Evolutionary conservation across 2,329 filamentous ascomycete species (phyloP), one percentile per base, ranked within the genome.

Genomic region (Neocatenulostroma microsporum): DNA sequence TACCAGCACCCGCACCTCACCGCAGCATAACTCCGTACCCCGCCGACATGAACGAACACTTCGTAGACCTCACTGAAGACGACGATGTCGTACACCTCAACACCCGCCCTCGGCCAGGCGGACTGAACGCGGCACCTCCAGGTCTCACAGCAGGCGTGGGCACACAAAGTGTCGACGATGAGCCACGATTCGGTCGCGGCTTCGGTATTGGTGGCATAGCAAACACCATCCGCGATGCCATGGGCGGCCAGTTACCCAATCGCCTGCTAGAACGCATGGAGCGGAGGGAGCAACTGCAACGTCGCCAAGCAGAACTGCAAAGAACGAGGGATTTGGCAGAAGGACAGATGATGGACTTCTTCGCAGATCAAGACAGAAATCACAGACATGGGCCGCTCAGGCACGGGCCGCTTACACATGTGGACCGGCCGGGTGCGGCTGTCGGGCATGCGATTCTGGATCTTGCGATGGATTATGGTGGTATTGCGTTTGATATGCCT

Each of bases 401-500:
- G n/a, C 14, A 35, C 17, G 14, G n/a, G n/a, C n/a, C n/a, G n/a
- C n/a, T n/a, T n/a, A n/a, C n/a, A n/a, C n/a, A n/a, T n/a, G n/a
- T n/a, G n/a, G n/a, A n/a, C n/a, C n/a, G n/a, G n/a, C n/a, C n/a
- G n/a, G n/a, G n/a, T n/a, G n/a, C n/a, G n/a, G n/a, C n/a, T n/a
- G n/a, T n/a, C n/a, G n/a, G n/a, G n/a, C n/a, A n/a, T n/a, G n/a
- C n/a, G n/a, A n/a, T n/a, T n/a, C n/a, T n/a, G n/a, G n/a, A n/a
- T 14, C n/a, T 14, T 21, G 12, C 21, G 24, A 49, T 60, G 51
- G 52, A 60, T 7, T 73, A 69, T 48, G 56, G 54, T 1, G 38
- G 51, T 5, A 56, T 64, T 9, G 70, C 56, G 0, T 70, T 74
- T 42, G 58, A 67, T 13, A 21, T 70, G 39, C 23, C 23, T 40